Evolutionary conservation across 1,284 basidiomycete species (phyloP), one percentile per base, ranked within the genome.

Genomic region (Cutaneotrichosporon daszewskae): DNA sequence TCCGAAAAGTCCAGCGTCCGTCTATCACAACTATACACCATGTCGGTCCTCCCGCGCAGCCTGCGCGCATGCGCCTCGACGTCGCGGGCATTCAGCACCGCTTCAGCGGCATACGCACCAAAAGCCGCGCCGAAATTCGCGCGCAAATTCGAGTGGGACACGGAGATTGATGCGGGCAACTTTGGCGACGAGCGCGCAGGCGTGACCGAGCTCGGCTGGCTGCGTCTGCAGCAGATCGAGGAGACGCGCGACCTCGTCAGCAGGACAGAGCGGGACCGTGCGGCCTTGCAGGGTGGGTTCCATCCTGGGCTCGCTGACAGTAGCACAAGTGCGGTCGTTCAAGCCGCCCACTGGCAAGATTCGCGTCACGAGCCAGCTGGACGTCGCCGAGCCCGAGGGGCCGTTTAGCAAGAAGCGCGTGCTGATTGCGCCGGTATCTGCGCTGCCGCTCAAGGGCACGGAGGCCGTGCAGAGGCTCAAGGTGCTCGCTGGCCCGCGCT

Each of bases 201-300:
- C 54, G 75, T 82, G 28, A 78, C 82, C 8, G 75, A 80, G 20
- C 73, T 75, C 25, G 85, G 82, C 8, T 84, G 87, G 71, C 57
- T 82, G 22, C 75, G 81, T 49, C 70, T 89, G 37, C 76, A 79
- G 48, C 77, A 85, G 59, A 79, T 87, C 52, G 77, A 86, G 25
- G 77, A 83, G 55, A 70, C 77, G 37, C 71, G 87, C 35, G 76
- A 83, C 53, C 85, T 89, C 57, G 72, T 90, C 63, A 77, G 85
- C 39, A 76, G 88, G 55, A 86, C 90, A 51, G 86, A 87, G 64
- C 79, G 84, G 53, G 88, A 91, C 67, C 79, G 86, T 75, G 82
- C 82, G 16, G 79, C 83, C 57, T 77, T 92, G 28, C 81, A 84
- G 53, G 83, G 88, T 89, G 60, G 68, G 84, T 75, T 2, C 23